Evolutionary conservation across 75 land plant species (phyloP), one percentile per base, ranked within the genome.

Genomic region (Sequoia sempervirens): DNA sequence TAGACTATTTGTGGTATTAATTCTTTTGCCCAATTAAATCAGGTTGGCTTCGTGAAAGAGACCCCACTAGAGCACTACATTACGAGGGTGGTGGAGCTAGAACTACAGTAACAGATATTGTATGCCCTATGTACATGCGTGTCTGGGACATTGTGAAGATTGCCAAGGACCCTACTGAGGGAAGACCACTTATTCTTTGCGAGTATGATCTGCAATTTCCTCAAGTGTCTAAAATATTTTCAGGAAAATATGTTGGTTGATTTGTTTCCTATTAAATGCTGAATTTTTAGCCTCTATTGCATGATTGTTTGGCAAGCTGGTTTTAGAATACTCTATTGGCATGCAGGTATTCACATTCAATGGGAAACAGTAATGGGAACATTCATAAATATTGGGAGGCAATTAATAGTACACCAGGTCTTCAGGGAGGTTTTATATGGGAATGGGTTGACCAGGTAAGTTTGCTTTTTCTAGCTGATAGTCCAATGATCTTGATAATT

Each of bases 391-490:
- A 98, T 86, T 98, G 99, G 99, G 90, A 95, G 80, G 99, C 99
- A 70, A 98, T 98, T 89, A 94, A 98, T 84, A 87, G 47, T 81
- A 96, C 91, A n/a, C 88, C 87, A 89, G 99, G 99, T 38, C 90
- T 98, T 36, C 99, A 98, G 84, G 99, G 99, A 81, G 99, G 99
- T n/a, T 98, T 98, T 81, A 96, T 98, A 64, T 98, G 99, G 99
- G 99, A 98, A 47, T 98, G 99, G 99, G 97, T 90, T 90, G 99
- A 98, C 85, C 99, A 98, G 94, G 99, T 96, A 66, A 43, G 6
- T 41, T 54, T 86, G 5, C 53, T 36, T 43, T 20, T 83, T 66
- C 43, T 3, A 64, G 79, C 17, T 30, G 11, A 2, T 43, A 78
- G 45, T 78, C 46, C 80, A 41, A 41, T 40, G 80, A 2, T 28